Base-by-base conservation (phyloP, 768 basidiomycete species). In the Hydnomerulius pinastri region DNA sequence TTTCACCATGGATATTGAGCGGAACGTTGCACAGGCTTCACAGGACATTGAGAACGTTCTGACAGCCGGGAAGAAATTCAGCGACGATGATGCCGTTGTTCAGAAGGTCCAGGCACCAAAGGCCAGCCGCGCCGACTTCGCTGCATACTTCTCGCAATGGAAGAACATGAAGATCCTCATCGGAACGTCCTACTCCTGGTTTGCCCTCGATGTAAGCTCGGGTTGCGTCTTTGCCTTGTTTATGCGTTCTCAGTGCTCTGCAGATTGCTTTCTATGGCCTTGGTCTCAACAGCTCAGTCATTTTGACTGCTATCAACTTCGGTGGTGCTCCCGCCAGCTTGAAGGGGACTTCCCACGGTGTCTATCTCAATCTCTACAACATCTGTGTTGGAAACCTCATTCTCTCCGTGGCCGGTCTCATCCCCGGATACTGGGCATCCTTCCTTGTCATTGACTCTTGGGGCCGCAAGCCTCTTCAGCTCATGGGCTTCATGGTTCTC, bases 241-340 rank as follows among this genome's bases (percentile, higher is more conserved):
- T 9, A 10, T 18, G 17, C n/a, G 7, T 41, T 25, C 43, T 52
- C n/a, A 59, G 37, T 6, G 40, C 15, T 23, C 43, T 56, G 23
- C 43, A 88, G 82, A 83, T 94, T 48, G 90, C 91, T 8, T 94
- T 90, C 73, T 93, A 94, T 66, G 92, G 91, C 44, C 79, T 96
- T 30, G 87, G 90, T 48, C 79, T 96, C 48, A 95, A 95, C 71
- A 88, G 85, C 3, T 77, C 81, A 29, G 82, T 84, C 64, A 86
- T 95, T 55, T 75, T 95, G 42, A 67, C 73, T 45, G 79, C 86
- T 25, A 92, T 93, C 61, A 83, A 85, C 32, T 70, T 70, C 64
- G 90, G 90, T 43, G 65, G 68, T 9, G 68, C 80, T 15, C 35
- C 9, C 4, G 56, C 45, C 6, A 7, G n/a, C n/a, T n/a, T 49